Evolutionary conservation across 73 alveolate species (phyloP).

Genomic region (Paramecium sexaurelia): DNA sequence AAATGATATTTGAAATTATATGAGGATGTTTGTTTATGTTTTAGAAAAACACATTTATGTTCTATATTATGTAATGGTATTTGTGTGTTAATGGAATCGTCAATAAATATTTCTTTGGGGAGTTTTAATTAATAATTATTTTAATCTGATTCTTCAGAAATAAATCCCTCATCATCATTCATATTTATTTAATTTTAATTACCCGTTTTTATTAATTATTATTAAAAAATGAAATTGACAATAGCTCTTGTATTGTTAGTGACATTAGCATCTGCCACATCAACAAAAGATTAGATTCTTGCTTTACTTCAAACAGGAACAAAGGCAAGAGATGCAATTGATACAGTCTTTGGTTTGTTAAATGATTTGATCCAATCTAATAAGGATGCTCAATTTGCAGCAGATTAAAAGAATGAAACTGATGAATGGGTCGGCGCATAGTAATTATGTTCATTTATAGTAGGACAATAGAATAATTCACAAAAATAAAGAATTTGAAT

Average conservation of each 20-base stretch:
- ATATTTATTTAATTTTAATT: not conserved
- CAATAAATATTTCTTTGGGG: not conserved
- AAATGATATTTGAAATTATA: not conserved
- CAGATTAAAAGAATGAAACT: constrained; percentile 57
- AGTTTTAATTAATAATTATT: constrained; percentile 11
- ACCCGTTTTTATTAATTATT: constrained; percentile 16
- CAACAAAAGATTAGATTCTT: constrained; percentile 38
- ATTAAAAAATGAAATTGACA: constrained; percentile 31
- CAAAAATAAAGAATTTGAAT: constrained; percentile 7
- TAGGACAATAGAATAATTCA: constrained; percentile 15
- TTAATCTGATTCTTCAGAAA: not conserved
- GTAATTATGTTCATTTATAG: not conserved
- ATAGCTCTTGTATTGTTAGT: constrained; percentile 19
- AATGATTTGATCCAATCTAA: constrained; percentile 45
- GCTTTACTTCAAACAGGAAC: constrained; percentile 45
- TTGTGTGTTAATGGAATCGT: not conserved
- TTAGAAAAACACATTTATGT: not conserved
- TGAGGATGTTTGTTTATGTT: not conserved
- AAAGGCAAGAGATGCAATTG: constrained; percentile 57
- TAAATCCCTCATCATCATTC: constrained; percentile 17
- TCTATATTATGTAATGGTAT: not conserved
- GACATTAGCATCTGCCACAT: constrained; percentile 39
- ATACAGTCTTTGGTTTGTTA: constrained; percentile 40
- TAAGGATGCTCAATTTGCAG: constrained; percentile 56
- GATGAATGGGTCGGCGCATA: constrained; percentile 40